A percentile compares a stretch with the other conserved stretches of the same genome.
Evolutionary conservation across 208 protist genomes (phyloP).

Genomic region (Leishmania major): DNA sequence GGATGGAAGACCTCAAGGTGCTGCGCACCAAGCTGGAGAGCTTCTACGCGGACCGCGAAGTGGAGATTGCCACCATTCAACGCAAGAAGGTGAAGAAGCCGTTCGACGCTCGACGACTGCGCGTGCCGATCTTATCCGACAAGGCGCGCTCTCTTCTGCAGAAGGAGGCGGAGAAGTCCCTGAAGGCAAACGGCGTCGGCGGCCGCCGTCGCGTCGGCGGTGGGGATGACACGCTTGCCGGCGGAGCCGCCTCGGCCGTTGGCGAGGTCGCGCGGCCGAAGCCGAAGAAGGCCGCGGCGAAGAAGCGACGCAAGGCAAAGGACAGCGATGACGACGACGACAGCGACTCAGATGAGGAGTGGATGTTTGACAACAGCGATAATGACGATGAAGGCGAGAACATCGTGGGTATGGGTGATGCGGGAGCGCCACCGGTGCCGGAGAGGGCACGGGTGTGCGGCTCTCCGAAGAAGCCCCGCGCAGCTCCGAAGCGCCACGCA

Average conservation of each 20-base stretch:
- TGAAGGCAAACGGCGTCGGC: slow-evolving; percentile 33
- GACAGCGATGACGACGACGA: slow-evolving; percentile 65
- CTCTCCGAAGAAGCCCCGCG: slow-evolving; percentile 11
- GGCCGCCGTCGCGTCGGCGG: slow-evolving; percentile 1
- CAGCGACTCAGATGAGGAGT: slow-evolving; percentile 36
- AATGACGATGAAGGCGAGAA: slow-evolving; percentile 33
- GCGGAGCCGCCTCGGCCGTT: neutral
- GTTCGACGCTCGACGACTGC: slow-evolving; percentile 74
- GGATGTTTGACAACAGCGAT: slow-evolving; percentile 33
- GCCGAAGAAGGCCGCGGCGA: slow-evolving; percentile 38
- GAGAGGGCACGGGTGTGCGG: neutral
- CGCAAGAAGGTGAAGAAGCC: slow-evolving; percentile 85
- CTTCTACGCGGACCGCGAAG: slow-evolving; percentile 65
- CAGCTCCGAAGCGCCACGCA: slow-evolving; percentile 18
- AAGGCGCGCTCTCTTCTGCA: slow-evolving; percentile 68
- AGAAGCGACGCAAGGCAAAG: slow-evolving; percentile 39
- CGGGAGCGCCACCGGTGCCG: slow-evolving; percentile 21
- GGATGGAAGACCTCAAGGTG: slow-evolving; percentile 83
- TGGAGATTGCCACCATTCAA: slow-evolving; percentile 75
- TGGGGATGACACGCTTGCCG: slow-evolving; percentile 14
- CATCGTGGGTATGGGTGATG: slow-evolving; percentile 50
- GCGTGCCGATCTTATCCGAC: slow-evolving; percentile 86
- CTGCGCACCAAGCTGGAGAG: slow-evolving; percentile 65
- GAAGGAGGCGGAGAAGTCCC: slow-evolving; percentile 71
- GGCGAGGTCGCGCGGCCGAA: slow-evolving; percentile 21